Evolutionary conservation across 164 flowering plant genomes (phyloP).

Genomic region (Stephania yunnanensis): DNA sequence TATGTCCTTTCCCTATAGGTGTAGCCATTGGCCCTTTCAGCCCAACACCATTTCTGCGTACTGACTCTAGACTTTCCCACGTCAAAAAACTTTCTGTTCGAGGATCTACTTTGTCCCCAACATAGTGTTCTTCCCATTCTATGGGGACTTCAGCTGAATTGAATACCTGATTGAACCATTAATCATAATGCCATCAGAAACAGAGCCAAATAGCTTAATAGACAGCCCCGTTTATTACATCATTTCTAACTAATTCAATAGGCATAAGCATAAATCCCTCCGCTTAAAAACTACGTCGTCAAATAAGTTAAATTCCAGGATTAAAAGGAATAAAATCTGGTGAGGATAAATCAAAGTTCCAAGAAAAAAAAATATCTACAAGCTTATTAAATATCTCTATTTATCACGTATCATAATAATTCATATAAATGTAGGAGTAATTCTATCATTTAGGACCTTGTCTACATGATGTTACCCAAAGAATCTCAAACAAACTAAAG

Average conservation of each 20-base stretch:
- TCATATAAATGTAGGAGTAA: no score
- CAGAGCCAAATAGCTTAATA: background rate
- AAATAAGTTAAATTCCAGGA: background rate
- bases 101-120: constrained; percentile 72
- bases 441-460: background rate
- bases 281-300: background rate
- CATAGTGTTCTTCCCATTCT: constrained; percentile 96
- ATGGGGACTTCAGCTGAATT: constrained; percentile 76
- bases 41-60: constrained; percentile 69
- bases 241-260: background rate
- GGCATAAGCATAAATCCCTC: background rate
- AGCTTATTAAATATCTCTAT: background rate
- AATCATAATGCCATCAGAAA: background rate
- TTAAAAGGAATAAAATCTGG: background rate
- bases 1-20: constrained; percentile 94
- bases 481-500: background rate
- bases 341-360: background rate
- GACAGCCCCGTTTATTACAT: background rate
- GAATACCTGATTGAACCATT: constrained; percentile 45
- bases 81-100: constrained; percentile 92
- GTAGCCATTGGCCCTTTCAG: constrained; percentile 99
- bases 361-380: no score
- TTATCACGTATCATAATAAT: no score
- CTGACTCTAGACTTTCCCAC: constrained; percentile 96
- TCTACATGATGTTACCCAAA: background rate